Conservation (phyloP, 768 basidiomycete genomes). For the Megacollybia marginata region DNA sequence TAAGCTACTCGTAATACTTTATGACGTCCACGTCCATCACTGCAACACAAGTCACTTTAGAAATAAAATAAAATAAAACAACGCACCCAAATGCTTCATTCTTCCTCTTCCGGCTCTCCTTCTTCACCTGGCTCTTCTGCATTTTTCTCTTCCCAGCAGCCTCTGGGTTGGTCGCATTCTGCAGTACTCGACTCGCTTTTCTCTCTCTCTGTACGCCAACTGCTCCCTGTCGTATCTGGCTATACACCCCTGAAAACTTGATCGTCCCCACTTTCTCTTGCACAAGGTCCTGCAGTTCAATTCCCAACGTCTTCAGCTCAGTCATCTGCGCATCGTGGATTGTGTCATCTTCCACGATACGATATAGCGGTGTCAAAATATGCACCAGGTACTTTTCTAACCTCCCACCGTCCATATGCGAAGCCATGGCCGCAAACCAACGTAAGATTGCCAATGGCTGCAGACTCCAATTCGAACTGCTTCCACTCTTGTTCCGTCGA, state of each 20-base stretch:
- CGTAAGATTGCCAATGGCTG: slow-evolving; percentile 76
- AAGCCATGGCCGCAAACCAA: slow-evolving; percentile 91
- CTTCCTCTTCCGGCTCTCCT: slow-evolving; percentile 82
- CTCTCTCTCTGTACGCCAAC: slow-evolving; percentile 65
- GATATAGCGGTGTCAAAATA: slow-evolving; percentile 80
- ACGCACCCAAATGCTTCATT: slow-evolving; percentile 52
- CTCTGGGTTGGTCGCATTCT: slow-evolving; percentile 68
- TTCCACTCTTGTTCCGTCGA: slow-evolving; percentile 46
- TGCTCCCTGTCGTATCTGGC: slow-evolving; percentile 67
- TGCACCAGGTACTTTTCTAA: slow-evolving; percentile 74
- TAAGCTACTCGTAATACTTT: slow-evolving; percentile 37
- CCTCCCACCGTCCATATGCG: slow-evolving; percentile 50
- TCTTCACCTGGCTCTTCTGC: slow-evolving; percentile 68
- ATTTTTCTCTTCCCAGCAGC: slow-evolving; percentile 69
- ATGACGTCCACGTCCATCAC: slow-evolving; percentile 41
- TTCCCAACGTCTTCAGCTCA: slow-evolving; percentile 72
- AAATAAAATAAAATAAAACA: neutral
- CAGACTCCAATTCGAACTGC: slow-evolving; percentile 66
- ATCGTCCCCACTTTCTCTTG: slow-evolving; percentile 86
- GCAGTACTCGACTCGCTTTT: slow-evolving; percentile 48
- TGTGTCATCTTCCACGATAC: slow-evolving; percentile 82
- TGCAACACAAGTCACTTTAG: slow-evolving; percentile 11
- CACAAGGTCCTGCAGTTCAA: slow-evolving; percentile 82
- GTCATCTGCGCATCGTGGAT: slow-evolving; percentile 80
- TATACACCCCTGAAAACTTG: slow-evolving; percentile 74